A percentile compares a stretch with the other conserved stretches of the same genome.
phyloP scores from a whole-genome alignment of 2,329 filamentous ascomycete species.

The Aspergillus intermedius region DNA sequence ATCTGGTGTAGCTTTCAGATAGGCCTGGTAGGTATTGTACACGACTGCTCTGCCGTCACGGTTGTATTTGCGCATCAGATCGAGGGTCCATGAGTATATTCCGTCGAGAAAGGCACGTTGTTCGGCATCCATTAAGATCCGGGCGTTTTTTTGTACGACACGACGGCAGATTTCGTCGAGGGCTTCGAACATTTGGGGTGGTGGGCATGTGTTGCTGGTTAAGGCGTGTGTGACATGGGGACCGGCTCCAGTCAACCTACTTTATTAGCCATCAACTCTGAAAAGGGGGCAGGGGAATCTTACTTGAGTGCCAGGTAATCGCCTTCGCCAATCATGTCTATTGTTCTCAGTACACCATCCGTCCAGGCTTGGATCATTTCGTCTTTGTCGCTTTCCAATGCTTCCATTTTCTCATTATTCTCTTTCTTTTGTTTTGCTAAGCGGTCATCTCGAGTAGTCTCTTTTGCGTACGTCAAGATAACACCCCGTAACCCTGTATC shows the following conservation, averaged over 20 bases:
- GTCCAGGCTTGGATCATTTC: slow-evolving; percentile 54
- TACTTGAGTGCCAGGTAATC: slow-evolving; percentile 62
- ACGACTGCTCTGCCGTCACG: slow-evolving; percentile 58
- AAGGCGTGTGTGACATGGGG: slow-evolving; percentile 58
- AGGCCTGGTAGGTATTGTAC: slow-evolving; percentile 75
- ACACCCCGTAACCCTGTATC: slow-evolving; percentile 73
- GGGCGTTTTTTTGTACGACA: slow-evolving; percentile 56
- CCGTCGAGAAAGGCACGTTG: slow-evolving; percentile 71
- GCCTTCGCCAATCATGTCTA: slow-evolving; percentile 42
- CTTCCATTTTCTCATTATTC: background rate
- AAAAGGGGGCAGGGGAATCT: too few species aligned
- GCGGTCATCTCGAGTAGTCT: slow-evolving; percentile 59
- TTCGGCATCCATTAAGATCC: slow-evolving; percentile 79
- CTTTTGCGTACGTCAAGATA: slow-evolving; percentile 75
- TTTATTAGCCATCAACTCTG: background rate
- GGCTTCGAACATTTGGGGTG: slow-evolving; percentile 58
- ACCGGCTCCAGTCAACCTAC: slow-evolving; percentile 70
- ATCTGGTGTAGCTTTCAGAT: slow-evolving; percentile 58
- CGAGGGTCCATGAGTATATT: slow-evolving; percentile 72
- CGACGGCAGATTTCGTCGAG: slow-evolving; percentile 63
- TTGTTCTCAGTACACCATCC: slow-evolving; percentile 66
- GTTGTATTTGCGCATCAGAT: slow-evolving; percentile 74
- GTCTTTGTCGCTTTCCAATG: slow-evolving; percentile 10
- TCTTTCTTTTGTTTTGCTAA: slow-evolving; percentile 4
- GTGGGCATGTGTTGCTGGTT: slow-evolving; percentile 58